Base-by-base conservation (phyloP, 1,284 basidiomycete species). In the Microbotryum scabiosae region DNA sequence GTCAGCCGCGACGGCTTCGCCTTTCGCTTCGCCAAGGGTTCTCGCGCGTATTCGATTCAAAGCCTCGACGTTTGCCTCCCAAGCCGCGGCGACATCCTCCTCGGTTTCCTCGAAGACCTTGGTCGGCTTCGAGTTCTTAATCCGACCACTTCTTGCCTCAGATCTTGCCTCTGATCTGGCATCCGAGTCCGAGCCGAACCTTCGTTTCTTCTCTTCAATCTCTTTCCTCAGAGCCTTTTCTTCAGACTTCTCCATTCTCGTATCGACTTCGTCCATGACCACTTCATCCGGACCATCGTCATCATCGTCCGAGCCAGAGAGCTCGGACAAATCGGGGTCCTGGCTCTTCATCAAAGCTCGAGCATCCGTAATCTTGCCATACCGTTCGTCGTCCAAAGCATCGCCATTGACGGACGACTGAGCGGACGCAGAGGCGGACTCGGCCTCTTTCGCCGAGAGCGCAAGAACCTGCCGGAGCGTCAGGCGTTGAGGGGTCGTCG, bases 161-260 rank as follows among this genome's bases (percentile, higher is more conserved):
- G 8, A 20, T 30, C 20, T 23, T 43, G 44, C 14, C 18, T 46
- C 51, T 3, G 8, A 20, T 30, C 20, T 23, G 20, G 44, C 9
- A 18, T 26, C 54, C n/a, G 21, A 25, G 44, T 48, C 6, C 30
- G 30, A 4, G 36, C 45, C 25, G 18, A 21, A 41, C 44, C 21
- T 41, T 8, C 53, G 44, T 12, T 36, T 51, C 30, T 36, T 51
- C 36, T 49, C 47, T 46, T 65, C 61, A 5, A 67, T 50, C 43
- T 70, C 69, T 6, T 47, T 58, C 28, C 68, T 62, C 14, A 70
- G 49, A 10, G 60, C 53, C 23, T 56, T 48, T 61, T 70, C 69
- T 55, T 69, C 67, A 12, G 55, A 54, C 51, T 58, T 56, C 54
- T 63, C 51, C 45, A 64, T 60, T 25, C 52, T n/a, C 51, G 28